These are phyloP conservation scores for Phytophthora lateralis DNA, from an alignment of 352 stramenopile genomes.

Conservation along the genomic window DNA sequence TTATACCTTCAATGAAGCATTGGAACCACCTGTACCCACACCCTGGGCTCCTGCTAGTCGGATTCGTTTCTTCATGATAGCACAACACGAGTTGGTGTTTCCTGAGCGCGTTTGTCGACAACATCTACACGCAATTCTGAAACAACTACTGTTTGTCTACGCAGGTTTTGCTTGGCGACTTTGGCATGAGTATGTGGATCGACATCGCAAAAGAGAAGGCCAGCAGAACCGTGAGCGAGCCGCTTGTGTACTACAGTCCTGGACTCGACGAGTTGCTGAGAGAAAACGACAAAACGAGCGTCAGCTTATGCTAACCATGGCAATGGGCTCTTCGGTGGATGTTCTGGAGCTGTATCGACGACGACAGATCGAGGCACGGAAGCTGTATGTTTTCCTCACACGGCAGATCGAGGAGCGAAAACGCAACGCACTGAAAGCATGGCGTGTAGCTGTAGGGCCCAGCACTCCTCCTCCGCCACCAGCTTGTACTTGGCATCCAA, in stretches of 20 bases:
- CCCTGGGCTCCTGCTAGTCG: slow-evolving; percentile 51
- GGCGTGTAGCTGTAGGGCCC: slow-evolving; percentile 32
- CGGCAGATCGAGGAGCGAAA: slow-evolving; percentile 39
- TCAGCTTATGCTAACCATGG: slow-evolving; percentile 12
- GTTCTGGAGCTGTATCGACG: slow-evolving; percentile 50
- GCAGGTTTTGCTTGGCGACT: slow-evolving; percentile 63
- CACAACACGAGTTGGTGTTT: slow-evolving; percentile 47
- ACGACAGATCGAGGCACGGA: slow-evolving; percentile 46
- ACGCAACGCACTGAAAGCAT: slow-evolving; percentile 33
- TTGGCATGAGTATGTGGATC: slow-evolving; percentile 51
- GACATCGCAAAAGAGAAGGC: slow-evolving; percentile 43
- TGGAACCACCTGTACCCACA: slow-evolving; percentile 7
- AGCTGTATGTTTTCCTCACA: slow-evolving; percentile 51
- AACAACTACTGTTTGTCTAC: slow-evolving; percentile 69
- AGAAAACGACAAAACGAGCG: slow-evolving; percentile 18
- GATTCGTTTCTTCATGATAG: slow-evolving; percentile 60
- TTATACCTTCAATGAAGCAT: slow-evolving; percentile 4
- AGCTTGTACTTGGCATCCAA: slow-evolving; percentile 64
- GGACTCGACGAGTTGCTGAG: slow-evolving; percentile 39
- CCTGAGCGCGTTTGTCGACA: slow-evolving; percentile 42
- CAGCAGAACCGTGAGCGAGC: slow-evolving; percentile 25
- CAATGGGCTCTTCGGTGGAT: slow-evolving; percentile 37
- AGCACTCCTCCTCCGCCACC: slow-evolving; percentile 22
- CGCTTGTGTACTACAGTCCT: slow-evolving; percentile 46
- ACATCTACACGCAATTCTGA: slow-evolving; percentile 52